Conservation (phyloP, 306 rosid genomes). For the Rosa chinensis region DNA sequence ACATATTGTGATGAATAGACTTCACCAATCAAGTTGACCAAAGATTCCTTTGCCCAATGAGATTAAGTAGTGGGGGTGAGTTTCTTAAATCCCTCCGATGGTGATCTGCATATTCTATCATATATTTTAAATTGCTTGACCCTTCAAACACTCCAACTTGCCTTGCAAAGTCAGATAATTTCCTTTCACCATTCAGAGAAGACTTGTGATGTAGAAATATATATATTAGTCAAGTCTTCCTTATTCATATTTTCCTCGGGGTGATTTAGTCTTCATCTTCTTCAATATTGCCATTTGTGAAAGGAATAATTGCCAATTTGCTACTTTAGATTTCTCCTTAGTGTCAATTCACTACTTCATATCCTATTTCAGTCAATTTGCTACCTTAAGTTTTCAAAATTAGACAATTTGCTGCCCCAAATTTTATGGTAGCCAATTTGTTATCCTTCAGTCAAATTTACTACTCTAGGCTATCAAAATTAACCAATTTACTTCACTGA, state of each 20-base stretch:
- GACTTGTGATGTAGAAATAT: constrained; percentile 12
- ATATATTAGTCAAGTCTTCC: constrained; percentile 17
- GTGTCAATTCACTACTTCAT: too few species aligned
- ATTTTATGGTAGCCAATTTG: too few species aligned
- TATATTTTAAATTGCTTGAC: neutral
- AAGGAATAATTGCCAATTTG: too few species aligned
- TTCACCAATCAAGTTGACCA: neutral
- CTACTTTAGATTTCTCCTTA: too few species aligned
- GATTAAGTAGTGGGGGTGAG: neutral
- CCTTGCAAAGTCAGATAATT: neutral
- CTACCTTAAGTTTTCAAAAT: too few species aligned
- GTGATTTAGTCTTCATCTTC: neutral
- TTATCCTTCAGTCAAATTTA: too few species aligned
- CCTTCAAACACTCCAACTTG: neutral
- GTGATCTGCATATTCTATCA: neutral
- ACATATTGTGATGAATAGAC: neutral
- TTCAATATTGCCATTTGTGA: neutral
- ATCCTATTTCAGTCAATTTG: too few species aligned
- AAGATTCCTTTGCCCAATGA: neutral
- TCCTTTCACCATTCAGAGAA: constrained; percentile 2
- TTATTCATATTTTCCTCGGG: neutral
- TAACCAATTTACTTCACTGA: too few species aligned
- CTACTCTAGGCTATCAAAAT: too few species aligned
- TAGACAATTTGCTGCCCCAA: too few species aligned
- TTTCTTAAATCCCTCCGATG: neutral